Conservation (phyloP, 2,329 filamentous ascomycete species). For the Fusarium virguliforme region DNA sequence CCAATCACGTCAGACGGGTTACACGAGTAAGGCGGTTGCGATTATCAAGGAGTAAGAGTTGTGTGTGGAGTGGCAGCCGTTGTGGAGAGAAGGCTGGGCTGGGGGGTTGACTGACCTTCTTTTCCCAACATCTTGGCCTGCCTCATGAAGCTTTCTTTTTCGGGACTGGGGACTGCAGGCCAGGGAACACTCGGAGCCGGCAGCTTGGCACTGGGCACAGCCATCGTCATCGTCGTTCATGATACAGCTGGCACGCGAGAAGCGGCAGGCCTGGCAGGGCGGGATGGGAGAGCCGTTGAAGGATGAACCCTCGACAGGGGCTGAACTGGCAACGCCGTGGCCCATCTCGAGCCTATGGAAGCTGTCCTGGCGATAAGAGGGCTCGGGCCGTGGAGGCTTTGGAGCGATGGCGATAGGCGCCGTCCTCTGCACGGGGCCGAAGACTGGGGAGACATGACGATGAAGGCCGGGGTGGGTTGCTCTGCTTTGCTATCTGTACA, state of each 20-base stretch:
- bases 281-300: conserved; percentile 62
- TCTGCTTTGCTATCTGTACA: conserved; percentile 1
- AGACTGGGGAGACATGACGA: conserved; percentile 67
- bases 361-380: conserved; percentile 65
- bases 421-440: conserved; percentile 68
- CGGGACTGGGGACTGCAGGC: conserved; percentile 82
- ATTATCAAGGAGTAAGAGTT: conserved; percentile 41
- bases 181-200: conserved; percentile 85
- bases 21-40: conserved; percentile 45
- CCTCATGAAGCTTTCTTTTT: conserved; percentile 83
- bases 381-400: conserved; percentile 66
- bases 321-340: conserved; percentile 64
- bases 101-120: conserved; percentile 72
- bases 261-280: conserved; percentile 82
- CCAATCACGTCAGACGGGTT: conserved; percentile 66
- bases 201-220: conserved; percentile 84
- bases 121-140: conserved; percentile 74
- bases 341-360: conserved; percentile 65
- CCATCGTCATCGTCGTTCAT: conserved; percentile 80
- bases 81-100: conserved; percentile 19
- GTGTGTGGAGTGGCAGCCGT: conserved; percentile 42
- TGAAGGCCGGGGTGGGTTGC: conserved; percentile 42
- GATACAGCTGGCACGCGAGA: conserved; percentile 82
- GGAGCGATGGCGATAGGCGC: conserved; percentile 78
- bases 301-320: conserved; percentile 66